A percentile compares a stretch with the other conserved stretches of the same genome.
Conservation (phyloP, 2,329 filamentous ascomycete genomes). For the Exserohilum rostratum region DNA sequence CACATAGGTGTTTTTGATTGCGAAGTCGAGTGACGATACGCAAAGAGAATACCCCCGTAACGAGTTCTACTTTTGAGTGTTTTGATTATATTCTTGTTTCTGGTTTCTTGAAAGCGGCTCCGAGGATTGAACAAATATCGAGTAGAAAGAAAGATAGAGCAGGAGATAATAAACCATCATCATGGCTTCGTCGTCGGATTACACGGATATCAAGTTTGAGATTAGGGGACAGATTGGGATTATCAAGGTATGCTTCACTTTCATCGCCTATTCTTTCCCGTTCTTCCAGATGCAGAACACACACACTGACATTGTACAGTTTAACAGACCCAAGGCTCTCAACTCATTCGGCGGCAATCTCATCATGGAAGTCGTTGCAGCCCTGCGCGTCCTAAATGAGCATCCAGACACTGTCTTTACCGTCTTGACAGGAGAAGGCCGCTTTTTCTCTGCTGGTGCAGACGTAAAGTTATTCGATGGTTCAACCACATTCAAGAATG, state of each 20-base stretch:
- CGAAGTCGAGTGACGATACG: too few species aligned
- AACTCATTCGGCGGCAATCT: slow-evolving; percentile 58
- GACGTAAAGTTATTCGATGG: slow-evolving; percentile 51
- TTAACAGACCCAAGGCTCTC: slow-evolving; percentile 57
- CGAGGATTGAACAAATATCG: too few species aligned
- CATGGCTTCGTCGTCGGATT: slow-evolving; percentile 35
- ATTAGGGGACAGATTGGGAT: slow-evolving; percentile 54
- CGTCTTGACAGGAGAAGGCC: slow-evolving; percentile 57
- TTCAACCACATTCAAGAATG: slow-evolving; percentile 21
- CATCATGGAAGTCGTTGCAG: slow-evolving; percentile 52
- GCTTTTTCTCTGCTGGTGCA: slow-evolving; percentile 59
- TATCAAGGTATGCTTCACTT: slow-evolving; percentile 49
- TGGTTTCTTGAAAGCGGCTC: too few species aligned
- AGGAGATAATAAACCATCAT: too few species aligned
- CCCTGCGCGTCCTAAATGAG: slow-evolving; percentile 53
- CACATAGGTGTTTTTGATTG: too few species aligned
- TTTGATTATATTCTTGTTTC: too few species aligned
- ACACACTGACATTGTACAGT: slow-evolving; percentile 26
- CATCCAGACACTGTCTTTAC: slow-evolving; percentile 59
- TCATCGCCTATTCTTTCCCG: not conserved
- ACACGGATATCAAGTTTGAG: slow-evolving; percentile 53
- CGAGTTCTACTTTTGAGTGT: too few species aligned
- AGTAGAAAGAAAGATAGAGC: too few species aligned
- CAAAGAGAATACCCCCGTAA: too few species aligned
- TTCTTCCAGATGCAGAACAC: not conserved